Evolutionary conservation across 2,329 filamentous ascomycete species (phyloP).

Genomic region (Dothideomycetes sp.): DNA sequence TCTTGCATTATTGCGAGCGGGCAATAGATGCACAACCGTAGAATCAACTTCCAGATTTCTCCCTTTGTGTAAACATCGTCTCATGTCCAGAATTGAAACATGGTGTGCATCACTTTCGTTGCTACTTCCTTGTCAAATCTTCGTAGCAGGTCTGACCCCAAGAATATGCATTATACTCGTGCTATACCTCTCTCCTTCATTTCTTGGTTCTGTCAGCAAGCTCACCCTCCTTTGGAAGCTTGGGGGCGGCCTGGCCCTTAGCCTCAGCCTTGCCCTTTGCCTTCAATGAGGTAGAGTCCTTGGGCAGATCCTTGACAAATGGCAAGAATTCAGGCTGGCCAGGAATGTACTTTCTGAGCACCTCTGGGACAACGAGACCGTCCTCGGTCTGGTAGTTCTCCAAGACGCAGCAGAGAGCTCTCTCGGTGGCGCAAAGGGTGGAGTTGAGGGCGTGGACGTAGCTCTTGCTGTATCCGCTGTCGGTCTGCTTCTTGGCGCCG

Average conservation of each 20-base stretch:
- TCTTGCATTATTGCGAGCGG: no score
- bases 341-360: slow-evolving; percentile 79
- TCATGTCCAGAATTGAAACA: no score
- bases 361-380: slow-evolving; percentile 70
- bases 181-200: no score
- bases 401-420: slow-evolving; percentile 85
- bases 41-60: no score
- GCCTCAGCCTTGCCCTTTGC: slow-evolving; percentile 26
- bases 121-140: no score
- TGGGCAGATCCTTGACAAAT: slow-evolving; percentile 74
- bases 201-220: slow-evolving; percentile 12
- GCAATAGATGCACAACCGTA: no score
- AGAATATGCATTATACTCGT: no score
- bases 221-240: slow-evolving; percentile 11
- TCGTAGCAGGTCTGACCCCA: no score
- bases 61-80: no score
- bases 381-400: slow-evolving; percentile 95
- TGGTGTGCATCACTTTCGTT: no score
- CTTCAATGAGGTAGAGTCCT: slow-evolving; percentile 57
- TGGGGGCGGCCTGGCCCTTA: slow-evolving; percentile 16
- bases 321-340: slow-evolving; percentile 82
- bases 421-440: slow-evolving; percentile 80
- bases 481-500: slow-evolving; percentile 76
- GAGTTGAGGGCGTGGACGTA: slow-evolving; percentile 92
- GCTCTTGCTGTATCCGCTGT: slow-evolving; percentile 64